A percentile compares a stretch with the other conserved stretches of the same genome.
These are phyloP conservation scores for Fusarium sp. DNA, from an alignment of 2,329 filamentous ascomycete species.

Conservation along the genomic window DNA sequence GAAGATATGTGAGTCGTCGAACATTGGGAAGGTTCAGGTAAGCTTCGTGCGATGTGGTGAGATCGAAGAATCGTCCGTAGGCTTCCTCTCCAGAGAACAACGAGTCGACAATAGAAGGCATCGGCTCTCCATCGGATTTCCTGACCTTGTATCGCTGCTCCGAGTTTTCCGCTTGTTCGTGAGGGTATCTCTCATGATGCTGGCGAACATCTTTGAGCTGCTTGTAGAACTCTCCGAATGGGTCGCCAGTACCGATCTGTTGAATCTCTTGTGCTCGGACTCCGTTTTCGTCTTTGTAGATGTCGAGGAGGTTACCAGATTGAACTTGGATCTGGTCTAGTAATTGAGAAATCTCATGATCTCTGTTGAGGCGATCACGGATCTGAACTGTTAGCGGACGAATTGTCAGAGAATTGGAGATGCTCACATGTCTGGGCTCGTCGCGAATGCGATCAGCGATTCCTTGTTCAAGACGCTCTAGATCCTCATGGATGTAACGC, in stretches of 20 bases:
- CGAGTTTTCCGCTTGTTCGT: conserved; percentile 94
- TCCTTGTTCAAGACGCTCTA: conserved; percentile 94
- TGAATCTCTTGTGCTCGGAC: conserved; percentile 83
- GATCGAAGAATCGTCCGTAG: conserved; percentile 91
- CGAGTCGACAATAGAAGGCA: conserved; percentile 79
- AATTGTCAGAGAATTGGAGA: background rate
- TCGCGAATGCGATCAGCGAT: conserved; percentile 89
- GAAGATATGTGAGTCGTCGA: conserved; percentile 87
- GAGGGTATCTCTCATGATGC: conserved; percentile 91
- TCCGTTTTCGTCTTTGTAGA: conserved; percentile 85
- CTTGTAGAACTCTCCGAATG: conserved; percentile 91
- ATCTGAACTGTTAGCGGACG: conserved; percentile 66
- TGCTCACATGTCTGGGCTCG: conserved; percentile 85
- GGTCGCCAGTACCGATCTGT: conserved; percentile 83
- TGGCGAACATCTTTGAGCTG: conserved; percentile 84
- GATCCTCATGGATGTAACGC: conserved; percentile 92
- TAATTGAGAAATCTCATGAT: conserved; percentile 91
- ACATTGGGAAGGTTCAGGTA: conserved; percentile 91
- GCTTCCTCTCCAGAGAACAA: conserved; percentile 97
- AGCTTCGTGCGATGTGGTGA: conserved; percentile 84
- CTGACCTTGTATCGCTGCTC: conserved; percentile 88
- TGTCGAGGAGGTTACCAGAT: conserved; percentile 80
- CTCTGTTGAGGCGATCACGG: conserved; percentile 86
- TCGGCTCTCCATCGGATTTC: conserved; percentile 71
- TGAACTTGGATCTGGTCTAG: conserved; percentile 89